phyloP scores from a whole-genome alignment of 352 stramenopile species.

The Phytophthora cajani region DNA sequence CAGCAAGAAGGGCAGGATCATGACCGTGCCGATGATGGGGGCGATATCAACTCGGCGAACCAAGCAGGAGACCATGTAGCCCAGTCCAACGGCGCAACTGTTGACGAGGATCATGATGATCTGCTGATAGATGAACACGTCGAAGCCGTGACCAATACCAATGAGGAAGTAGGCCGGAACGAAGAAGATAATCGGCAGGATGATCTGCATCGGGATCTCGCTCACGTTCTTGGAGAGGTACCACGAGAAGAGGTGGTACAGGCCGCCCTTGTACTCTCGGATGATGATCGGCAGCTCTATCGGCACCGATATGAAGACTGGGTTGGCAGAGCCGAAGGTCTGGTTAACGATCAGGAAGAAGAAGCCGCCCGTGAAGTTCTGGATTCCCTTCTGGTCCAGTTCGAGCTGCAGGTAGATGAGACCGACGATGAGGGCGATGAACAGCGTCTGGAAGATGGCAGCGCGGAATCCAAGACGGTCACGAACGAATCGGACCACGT shows the following conservation, averaged over 20 bases:
- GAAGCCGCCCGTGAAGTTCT: conserved; percentile 40
- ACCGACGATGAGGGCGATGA: conserved; percentile 36
- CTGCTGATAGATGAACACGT: conserved; percentile 34
- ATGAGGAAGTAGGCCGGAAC: conserved; percentile 41
- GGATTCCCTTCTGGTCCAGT: conserved; percentile 31
- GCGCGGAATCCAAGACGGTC: conserved; percentile 31
- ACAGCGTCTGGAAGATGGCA: conserved; percentile 35
- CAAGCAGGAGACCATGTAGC: conserved; percentile 51
- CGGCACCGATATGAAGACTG: conserved; percentile 38
- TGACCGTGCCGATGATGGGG: conserved; percentile 38
- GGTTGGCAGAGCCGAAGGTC: conserved; percentile 41
- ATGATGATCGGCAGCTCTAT: conserved; percentile 40
- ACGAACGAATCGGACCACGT: conserved; percentile 30
- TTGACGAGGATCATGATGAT: conserved; percentile 42
- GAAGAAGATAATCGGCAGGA: conserved; percentile 41
- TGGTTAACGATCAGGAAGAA: conserved; percentile 51
- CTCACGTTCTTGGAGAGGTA: conserved; percentile 50
- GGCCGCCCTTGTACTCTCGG: conserved; percentile 36
- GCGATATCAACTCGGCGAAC: conserved; percentile 33
- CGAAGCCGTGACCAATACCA: conserved; percentile 32
- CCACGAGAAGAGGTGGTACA: conserved; percentile 41
- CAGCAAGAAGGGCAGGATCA: conserved; percentile 45
- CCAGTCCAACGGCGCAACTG: conserved; percentile 36
- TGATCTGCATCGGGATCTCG: conserved; percentile 39
- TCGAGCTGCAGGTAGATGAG: conserved; percentile 44